Evolutionary conservation across 2,329 filamentous ascomycete species (phyloP).

Genomic region (Emergomyces orientalis): DNA sequence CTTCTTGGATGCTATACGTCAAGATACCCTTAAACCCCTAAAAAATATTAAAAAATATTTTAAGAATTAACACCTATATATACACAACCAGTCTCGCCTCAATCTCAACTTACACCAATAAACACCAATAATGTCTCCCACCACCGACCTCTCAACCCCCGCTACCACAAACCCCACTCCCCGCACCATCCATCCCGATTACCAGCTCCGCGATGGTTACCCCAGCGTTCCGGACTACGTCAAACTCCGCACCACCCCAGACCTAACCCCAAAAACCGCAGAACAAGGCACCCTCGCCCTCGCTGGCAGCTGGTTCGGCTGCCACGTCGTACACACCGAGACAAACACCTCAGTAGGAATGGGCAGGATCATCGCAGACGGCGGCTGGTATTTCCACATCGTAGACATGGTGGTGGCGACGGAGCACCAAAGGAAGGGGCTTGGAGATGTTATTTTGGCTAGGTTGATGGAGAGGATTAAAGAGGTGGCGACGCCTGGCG

Average conservation of each 20-base stretch:
- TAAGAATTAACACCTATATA: too few species aligned
- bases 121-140: background rate
- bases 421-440: slow-evolving; percentile 40
- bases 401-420: slow-evolving; percentile 45
- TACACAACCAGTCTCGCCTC: too few species aligned
- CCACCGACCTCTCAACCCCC: background rate
- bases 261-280: slow-evolving; percentile 30
- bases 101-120: too few species aligned
- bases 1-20: too few species aligned
- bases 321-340: slow-evolving; percentile 28
- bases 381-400: slow-evolving; percentile 44
- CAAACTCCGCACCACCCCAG: slow-evolving; percentile 29
- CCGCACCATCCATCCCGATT: slow-evolving; percentile 25
- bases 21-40: too few species aligned
- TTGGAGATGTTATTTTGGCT: slow-evolving; percentile 40
- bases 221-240: slow-evolving; percentile 32
- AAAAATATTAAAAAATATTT: too few species aligned
- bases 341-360: slow-evolving; percentile 34
- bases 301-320: slow-evolving; percentile 38
- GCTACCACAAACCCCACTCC: background rate
- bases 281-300: slow-evolving; percentile 31
- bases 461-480: slow-evolving; percentile 36
- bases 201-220: slow-evolving; percentile 29
- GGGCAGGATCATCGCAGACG: slow-evolving; percentile 45
- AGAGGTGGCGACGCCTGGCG: slow-evolving; percentile 31